Conservation (phyloP, 208 protist genomes). For the Trypanosoma caninum region DNA sequence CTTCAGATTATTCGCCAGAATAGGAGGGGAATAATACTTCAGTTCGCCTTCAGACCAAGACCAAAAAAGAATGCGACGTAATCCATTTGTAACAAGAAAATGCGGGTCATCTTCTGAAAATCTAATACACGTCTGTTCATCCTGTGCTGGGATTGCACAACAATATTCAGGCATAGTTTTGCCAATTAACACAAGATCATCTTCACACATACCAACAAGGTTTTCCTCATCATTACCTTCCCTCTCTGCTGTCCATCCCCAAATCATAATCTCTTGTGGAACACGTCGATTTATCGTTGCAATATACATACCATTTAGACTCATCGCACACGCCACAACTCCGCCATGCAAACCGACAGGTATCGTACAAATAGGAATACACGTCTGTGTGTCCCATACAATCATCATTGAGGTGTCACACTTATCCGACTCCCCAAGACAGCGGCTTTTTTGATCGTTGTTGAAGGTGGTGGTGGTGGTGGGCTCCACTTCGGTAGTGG, state of each 20-base stretch:
- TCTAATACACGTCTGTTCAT: conserved; percentile 84
- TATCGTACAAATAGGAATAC: conserved; percentile 82
- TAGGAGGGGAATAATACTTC: conserved; percentile 90
- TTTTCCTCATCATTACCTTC: conserved; percentile 14
- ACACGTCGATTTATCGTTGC: conserved; percentile 78
- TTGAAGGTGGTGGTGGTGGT: not conserved
- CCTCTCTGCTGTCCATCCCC: conserved; percentile 80
- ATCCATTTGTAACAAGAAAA: conserved; percentile 89
- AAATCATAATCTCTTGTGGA: conserved; percentile 90
- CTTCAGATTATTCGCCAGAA: conserved; percentile 72
- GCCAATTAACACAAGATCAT: conserved; percentile 5
- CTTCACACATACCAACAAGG: not conserved
- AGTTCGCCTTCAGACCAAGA: conserved; percentile 67
- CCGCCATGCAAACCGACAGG: conserved; percentile 73
- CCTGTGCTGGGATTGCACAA: conserved; percentile 65
- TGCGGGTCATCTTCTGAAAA: conserved; percentile 77
- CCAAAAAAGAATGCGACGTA: conserved; percentile 91
- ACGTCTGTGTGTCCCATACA: conserved; percentile 90
- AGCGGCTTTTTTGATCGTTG: not conserved
- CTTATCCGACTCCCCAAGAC: not conserved
- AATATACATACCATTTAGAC: conserved; percentile 83
- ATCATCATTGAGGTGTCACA: conserved; percentile 74
- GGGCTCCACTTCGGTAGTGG: no score
- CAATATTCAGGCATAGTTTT: conserved; percentile 59
- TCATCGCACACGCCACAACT: conserved; percentile 88